Evolutionary conservation across 2,329 filamentous ascomycete species (phyloP), one percentile per base, ranked within the genome.

Genomic region (Trichoderma sp.): DNA sequence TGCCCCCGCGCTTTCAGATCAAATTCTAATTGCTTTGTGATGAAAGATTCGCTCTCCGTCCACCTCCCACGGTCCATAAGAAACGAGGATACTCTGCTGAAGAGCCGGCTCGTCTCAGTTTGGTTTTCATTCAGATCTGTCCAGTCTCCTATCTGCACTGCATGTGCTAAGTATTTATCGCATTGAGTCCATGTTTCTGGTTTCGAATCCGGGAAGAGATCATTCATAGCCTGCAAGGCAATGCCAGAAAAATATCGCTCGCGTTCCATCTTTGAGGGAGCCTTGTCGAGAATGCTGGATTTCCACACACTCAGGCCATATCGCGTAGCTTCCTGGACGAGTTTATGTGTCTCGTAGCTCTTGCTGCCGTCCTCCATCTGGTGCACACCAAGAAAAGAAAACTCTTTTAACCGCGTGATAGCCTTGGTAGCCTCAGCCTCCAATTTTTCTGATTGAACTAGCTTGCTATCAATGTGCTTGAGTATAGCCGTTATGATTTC

Each of bases 261-360:
- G 6, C 11, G 16, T 8, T 21, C 14, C 11, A 14, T 27, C 2
- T 6, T 21, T 1, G 11, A 53, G 0, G 14, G 2, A 4, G 0
- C 18, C 6, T 12, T 4, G 8, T 33, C n/a, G 1, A 2, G 1
- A 21, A n/a, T 2, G 3, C n/a, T 27, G 16, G 50, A 7, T 1
- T 27, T n/a, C 2, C 11, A 11, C 4, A 59, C 1, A 24, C 66
- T 56, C 11, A 69, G n/a, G 1, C 45, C 45, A 38, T 69, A 69
- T 38, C 66, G 66, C 1, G 38, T 1, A 3, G 66, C 66, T 45
- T 59, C 66, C 0, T 69, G 66, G 27, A 69, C 66, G 33, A 69
- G 66, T 59, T 69, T 69, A n/a, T 69, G 66, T 18, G 59, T 69
- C 29, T 69, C 50, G 1, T 69, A 69, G 6, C 7, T 69, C 12